Percentiles rank a stretch among this genome's conserved stretches.
These are phyloP conservation scores for Metschnikowia reukaufii DNA, from an alignment of 805 yeast genomes.

Conservation along the genomic window DNA sequence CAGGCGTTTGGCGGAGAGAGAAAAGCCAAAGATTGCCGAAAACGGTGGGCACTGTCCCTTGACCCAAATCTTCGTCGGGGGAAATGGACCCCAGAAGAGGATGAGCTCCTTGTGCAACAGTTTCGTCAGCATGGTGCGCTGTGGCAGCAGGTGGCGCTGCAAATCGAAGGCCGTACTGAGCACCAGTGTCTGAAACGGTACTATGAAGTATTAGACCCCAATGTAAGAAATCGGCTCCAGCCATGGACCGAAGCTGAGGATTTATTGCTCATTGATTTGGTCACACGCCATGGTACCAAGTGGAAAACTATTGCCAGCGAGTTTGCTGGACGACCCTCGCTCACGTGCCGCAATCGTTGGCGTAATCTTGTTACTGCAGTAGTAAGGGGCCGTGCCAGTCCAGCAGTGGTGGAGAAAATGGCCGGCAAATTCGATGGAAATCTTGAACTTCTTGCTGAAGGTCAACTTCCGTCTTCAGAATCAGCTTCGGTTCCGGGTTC, in stretches of 20 bases:
- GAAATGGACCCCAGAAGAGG: constrained; percentile 84
- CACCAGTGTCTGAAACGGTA: constrained; percentile 94
- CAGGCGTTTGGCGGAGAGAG: constrained; percentile 44
- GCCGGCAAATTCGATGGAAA: constrained; percentile 21
- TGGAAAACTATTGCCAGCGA: constrained; percentile 80
- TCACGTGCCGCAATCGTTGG: constrained; percentile 93
- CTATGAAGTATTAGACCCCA: constrained; percentile 84
- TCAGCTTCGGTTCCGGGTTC: too few species aligned
- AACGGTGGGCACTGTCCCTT: constrained; percentile 82
- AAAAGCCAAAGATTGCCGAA: constrained; percentile 79
- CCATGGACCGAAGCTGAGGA: constrained; percentile 85
- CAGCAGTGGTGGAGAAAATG: constrained; percentile 57
- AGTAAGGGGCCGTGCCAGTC: constrained; percentile 62
- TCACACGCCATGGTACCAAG: constrained; percentile 74
- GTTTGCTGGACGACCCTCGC: constrained; percentile 77
- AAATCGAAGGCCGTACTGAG: constrained; percentile 82
- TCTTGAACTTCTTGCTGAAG: constrained; percentile 4
- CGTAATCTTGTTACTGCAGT: constrained; percentile 78
- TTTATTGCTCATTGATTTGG: constrained; percentile 61
- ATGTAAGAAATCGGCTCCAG: constrained; percentile 69
- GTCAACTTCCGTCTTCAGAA: constrained; percentile 1
- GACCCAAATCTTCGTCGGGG: constrained; percentile 84
- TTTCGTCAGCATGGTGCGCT: constrained; percentile 69
- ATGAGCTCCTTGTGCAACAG: constrained; percentile 60
- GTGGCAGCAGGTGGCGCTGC: constrained; percentile 81